Evolutionary conservation across 2,329 filamentous ascomycete genomes (phyloP), one percentile per base, ranked within the genome.

Genomic region (Aspergillus melleus): DNA sequence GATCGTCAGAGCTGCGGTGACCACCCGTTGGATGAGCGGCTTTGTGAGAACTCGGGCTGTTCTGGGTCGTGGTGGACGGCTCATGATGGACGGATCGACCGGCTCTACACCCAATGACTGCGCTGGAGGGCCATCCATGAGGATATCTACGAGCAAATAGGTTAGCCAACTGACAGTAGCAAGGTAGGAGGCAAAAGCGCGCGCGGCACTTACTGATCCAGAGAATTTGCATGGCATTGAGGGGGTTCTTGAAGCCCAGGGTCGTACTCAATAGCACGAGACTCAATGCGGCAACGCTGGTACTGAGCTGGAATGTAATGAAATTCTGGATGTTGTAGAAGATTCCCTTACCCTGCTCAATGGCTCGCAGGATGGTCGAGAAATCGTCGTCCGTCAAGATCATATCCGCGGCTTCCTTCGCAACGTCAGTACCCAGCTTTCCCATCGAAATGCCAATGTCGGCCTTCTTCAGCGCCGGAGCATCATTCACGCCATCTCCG

Each of bases 281-380:
- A 59, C 90, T 92, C 66, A 99, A 81, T 62, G 95, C 92, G 57
- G 96, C 95, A 20, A 96, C 95, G 74, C 92, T 97, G 52, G 95
- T 99, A 76, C 93, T 97, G 59, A 99, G 85, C 80, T 99, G 96
- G 78, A 99, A 99, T 0, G 95, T 98, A 64, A 99, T 84, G 79
- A 99, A 99, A 77, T 99, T 99, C 74, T 99, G 95, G 66, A 99
- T 98, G 76, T 99, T 99, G 84, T 95, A 96, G 79, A 99, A 99
- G 68, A 99, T 99, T 57, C 93, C 95, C 77, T 99, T 99, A 77
- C 95, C 96, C 79, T 99, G 95, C 76, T 99, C 95, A 63, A 99
- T 99, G 30, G 95, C 95, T 61, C 88, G 90, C 11, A 99, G 83
- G 64, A 99, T 99, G 5, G 89, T 92, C 11, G 91, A 90, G 71